Conservation (phyloP, 1,284 basidiomycete genomes). For the Trametes pubescens region DNA sequence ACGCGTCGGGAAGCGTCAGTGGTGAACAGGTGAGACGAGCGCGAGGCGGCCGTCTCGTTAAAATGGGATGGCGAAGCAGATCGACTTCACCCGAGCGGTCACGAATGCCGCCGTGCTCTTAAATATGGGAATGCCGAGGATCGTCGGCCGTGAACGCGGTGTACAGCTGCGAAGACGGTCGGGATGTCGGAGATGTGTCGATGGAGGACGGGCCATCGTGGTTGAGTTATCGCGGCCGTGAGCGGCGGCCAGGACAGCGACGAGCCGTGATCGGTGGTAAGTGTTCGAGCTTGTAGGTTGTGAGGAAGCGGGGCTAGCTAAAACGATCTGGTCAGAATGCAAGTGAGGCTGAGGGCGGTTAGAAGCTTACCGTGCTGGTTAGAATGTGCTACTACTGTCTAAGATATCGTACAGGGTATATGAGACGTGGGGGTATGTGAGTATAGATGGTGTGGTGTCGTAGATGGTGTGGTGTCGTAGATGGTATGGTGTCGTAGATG, state of each 20-base stretch:
- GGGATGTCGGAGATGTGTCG: slow-evolving; percentile 1
- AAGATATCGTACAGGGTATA: no score
- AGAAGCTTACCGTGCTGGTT: no score
- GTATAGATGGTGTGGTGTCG: no score
- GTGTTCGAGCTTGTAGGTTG: not conserved
- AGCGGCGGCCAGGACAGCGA: not conserved
- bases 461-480: no score
- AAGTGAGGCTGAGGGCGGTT: not conserved
- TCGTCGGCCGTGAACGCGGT: slow-evolving; percentile 2
- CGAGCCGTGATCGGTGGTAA: not conserved
- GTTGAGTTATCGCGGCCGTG: not conserved
- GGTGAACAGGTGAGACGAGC: not conserved
- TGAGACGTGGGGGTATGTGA: no score
- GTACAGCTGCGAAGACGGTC: slow-evolving; percentile 1
- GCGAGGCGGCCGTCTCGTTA: not conserved
- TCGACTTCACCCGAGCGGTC: slow-evolving; percentile 8
- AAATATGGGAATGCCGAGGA: slow-evolving; percentile 2
- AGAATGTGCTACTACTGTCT: no score
- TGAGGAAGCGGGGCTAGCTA: not conserved
- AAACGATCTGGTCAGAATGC: not conserved
- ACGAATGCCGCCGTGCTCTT: slow-evolving; percentile 7
- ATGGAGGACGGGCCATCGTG: not conserved
- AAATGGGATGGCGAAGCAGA: not conserved
- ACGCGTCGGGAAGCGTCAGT: no score
- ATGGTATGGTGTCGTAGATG: no score